Percentiles rank a stretch among this genome's conserved stretches.
These are phyloP conservation scores for Fusarium camptoceras DNA, from an alignment of 2,329 filamentous ascomycete species.

Conservation along the genomic window DNA sequence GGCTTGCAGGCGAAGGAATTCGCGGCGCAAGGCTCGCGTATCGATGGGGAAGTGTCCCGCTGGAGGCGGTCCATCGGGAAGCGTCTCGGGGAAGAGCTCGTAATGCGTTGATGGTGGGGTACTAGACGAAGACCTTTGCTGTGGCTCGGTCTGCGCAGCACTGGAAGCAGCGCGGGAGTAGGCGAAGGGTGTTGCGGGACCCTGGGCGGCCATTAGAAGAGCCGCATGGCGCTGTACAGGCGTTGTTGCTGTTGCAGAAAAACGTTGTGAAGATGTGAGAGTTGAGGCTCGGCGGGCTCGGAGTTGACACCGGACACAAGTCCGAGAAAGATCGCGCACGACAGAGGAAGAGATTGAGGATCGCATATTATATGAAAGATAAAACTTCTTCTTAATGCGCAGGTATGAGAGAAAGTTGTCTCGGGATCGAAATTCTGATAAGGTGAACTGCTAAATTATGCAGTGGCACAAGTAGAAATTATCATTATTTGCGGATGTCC, in stretches of 20 bases:
- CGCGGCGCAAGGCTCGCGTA: conserved; percentile 75
- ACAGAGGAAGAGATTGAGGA: conserved; percentile 39
- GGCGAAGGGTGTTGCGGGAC: background rate
- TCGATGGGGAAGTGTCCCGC: conserved; percentile 80
- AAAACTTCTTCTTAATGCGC: background rate
- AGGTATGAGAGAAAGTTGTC: background rate
- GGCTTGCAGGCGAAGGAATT: conserved; percentile 88
- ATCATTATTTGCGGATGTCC: conserved; percentile 1
- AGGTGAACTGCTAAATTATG: background rate
- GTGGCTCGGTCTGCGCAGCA: conserved; percentile 22
- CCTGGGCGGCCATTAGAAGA: conserved; percentile 6
- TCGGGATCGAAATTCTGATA: background rate
- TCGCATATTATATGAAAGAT: conserved; percentile 40
- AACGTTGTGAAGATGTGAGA: conserved; percentile 34
- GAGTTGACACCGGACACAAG: conserved; percentile 52
- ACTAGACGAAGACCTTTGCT: conserved; percentile 14
- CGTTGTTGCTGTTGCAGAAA: conserved; percentile 16
- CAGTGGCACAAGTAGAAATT: background rate
- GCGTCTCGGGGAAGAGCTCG: conserved; percentile 84
- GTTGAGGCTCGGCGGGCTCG: conserved; percentile 45
- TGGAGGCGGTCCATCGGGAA: conserved; percentile 83
- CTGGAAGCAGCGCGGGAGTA: conserved; percentile 30
- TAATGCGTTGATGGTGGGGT: conserved; percentile 72
- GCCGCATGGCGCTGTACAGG: conserved; percentile 10
- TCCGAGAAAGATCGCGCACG: conserved; percentile 47